Base-by-base conservation (phyloP, 108 stramenopile species). In the Aurantiochytrium sp. region DNA sequence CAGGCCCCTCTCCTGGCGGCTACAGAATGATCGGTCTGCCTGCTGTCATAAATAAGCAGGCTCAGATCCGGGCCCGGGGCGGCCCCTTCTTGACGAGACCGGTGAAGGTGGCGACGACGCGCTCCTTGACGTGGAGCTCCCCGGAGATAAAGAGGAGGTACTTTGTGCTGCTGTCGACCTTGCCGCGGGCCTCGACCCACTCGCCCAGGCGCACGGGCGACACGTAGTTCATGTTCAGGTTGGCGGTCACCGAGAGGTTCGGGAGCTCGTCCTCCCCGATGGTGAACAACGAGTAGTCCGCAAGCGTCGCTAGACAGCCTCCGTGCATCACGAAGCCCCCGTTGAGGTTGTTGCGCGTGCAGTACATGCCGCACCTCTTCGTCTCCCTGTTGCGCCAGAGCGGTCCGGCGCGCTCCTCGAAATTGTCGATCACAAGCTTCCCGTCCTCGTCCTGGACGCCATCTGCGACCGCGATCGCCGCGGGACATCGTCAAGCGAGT, bases 151-250 rank as follows among this genome's bases (percentile, higher is more conserved):
- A 81, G 42, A 81, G 27, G 10, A 81, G 39, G 17, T 41, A 81
- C n/a, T 41, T 48, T 81, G 73, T 81, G 73, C 42, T 48, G 6
- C 19, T 17, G 12, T 6, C 12, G 27, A 81, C 73, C 45, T 41
- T 81, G 42, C 73, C 73, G 50, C 42, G 21, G 39, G 73, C 73
- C 73, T 81, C 73, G 30, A 81, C 42, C 73, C 73, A 81, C 45
- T 81, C 73, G 45, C 73, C 73, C 12, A 48, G n/a, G 12, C 45
- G 73, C 0, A 48, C 73, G 50, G 42, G n/a, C 6, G 39, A 48
- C 42, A 81, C 45, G 24, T 81, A 81, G 73, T 81, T 81, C 73
- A 81, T 41, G 73, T 81, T 81, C 42, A 81, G 24, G 45, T 81
- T 81, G 19, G 45, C 73, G 12, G 73, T 81, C 42, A 81, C 73